Base-by-base conservation (phyloP, 1,284 basidiomycete genomes). In the Lentinus polychrous region DNA sequence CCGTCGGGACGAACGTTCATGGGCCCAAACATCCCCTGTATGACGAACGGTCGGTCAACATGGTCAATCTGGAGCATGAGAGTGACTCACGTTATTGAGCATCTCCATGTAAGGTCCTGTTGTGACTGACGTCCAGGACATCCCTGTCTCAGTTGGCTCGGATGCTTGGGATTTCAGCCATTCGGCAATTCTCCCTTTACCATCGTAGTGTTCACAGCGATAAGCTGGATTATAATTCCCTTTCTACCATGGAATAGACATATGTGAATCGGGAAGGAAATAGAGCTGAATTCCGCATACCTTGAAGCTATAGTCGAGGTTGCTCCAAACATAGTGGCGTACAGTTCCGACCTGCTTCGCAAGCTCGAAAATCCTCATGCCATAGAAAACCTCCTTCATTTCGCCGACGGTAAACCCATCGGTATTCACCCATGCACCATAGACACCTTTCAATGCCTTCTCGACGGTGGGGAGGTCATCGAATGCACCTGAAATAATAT, bases 371-470 rank as follows among this genome's bases (percentile, higher is more conserved):
- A 75, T 68, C 40, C 71, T 63, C 49, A 75, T 66, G 0, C 70
- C 72, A 11, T 62, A 55, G 42, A 66, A 73, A 0, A 71, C 68
- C 55, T 75, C 73, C 40, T 60, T 65, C 54, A 67, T 59, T 57
- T 73, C 69, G 8, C 74, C 73, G 8, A 74, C 63, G 2, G 69
- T 72, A 54, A 73, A 74, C 3, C 70, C 70, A 49, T 75, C 73
- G 5, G 68, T 70, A 52, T 76, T 75, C 43, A 74, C 64, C 61
- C 64, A 75, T 6, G 65, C 67, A 22, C 74, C 74, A 48, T 74
- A 75, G 24, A 61, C 68, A 15, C 67, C 73, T 31, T 70, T 52
- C 11, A 75, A 55, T 1, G 72, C 72, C 8, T 51, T 52, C 3
- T 50, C 55, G 10, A 74, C 61, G 11, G 61, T 45, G 1, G 50